Percentiles rank a stretch among this genome's conserved stretches.
These are phyloP conservation scores for Pleurotus sapidus DNA, from an alignment of 768 basidiomycete species.

Conservation along the genomic window DNA sequence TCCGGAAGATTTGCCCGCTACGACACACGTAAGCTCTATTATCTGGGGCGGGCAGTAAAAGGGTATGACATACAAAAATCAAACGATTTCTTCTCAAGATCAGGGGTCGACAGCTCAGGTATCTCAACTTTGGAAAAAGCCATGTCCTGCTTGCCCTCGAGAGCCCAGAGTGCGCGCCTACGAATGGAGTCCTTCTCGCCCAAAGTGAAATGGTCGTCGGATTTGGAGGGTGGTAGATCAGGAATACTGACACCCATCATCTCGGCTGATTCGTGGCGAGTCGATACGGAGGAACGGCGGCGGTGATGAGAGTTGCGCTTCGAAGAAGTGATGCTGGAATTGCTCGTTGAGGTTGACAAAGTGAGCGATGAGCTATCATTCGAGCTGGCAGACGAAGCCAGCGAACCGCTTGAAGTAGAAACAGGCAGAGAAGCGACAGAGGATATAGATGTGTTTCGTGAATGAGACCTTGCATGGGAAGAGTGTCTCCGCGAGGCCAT, in stretches of 20 bases:
- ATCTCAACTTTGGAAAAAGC: constrained; percentile 79
- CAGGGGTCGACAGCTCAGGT: constrained; percentile 67
- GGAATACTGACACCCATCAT: constrained; percentile 82
- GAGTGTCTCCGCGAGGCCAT: constrained; percentile 30
- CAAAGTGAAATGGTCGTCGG: constrained; percentile 66
- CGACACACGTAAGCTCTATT: constrained; percentile 6
- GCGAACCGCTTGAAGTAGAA: constrained; percentile 34
- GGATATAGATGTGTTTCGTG: constrained; percentile 62
- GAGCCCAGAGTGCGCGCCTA: constrained; percentile 78
- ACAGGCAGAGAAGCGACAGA: constrained; percentile 40
- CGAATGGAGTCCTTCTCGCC: constrained; percentile 79
- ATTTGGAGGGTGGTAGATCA: constrained; percentile 54
- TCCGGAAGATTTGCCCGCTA: constrained; percentile 60
- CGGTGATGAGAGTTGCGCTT: constrained; percentile 81
- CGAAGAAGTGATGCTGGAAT: constrained; percentile 24
- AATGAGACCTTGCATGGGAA: constrained; percentile 66
- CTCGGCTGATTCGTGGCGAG: constrained; percentile 86
- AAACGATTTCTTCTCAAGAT: constrained; percentile 52
- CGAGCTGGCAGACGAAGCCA: constrained; percentile 33
- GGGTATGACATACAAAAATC: constrained; percentile 59
- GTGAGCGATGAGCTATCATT: constrained; percentile 31
- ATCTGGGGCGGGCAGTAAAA: constrained; percentile 11
- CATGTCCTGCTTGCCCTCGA: constrained; percentile 80
- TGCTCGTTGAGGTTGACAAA: constrained; percentile 19
- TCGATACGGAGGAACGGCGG: constrained; percentile 85